phyloP scores from a whole-genome alignment of 1,284 basidiomycete species.

The Marasmius oreades region DNA sequence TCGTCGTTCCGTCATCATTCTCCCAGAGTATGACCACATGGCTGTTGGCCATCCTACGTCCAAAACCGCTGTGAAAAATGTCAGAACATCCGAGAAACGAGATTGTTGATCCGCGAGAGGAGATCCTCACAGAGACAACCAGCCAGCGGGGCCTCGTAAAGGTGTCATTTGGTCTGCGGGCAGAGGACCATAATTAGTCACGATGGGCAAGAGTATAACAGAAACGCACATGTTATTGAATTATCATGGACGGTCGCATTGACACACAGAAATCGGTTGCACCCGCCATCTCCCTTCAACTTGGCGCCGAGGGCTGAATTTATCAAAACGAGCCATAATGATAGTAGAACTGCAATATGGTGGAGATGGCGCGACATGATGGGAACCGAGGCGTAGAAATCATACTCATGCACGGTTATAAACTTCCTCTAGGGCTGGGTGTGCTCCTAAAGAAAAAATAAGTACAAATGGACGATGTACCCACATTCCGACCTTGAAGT shows the following conservation, averaged over 20 bases:
- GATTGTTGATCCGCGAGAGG: too few relatives aligned
- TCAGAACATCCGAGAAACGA: conserved; percentile 6
- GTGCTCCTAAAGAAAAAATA: not conserved
- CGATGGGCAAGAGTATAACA: not conserved
- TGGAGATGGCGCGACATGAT: not conserved
- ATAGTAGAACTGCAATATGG: not conserved
- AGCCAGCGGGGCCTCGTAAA: conserved; percentile 41
- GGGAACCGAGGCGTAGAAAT: not conserved
- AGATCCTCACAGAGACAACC: conserved; percentile 47
- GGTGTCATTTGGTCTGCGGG: conserved; percentile 41
- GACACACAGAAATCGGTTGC: conserved; percentile 14
- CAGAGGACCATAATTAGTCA: not conserved
- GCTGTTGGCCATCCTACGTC: conserved; percentile 42
- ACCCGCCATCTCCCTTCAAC: conserved; percentile 13
- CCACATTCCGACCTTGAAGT: not conserved
- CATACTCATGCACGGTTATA: not conserved
- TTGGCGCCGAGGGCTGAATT: conserved; percentile 4
- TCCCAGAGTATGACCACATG: conserved; percentile 45
- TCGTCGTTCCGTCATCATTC: conserved; percentile 39
- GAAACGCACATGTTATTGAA: conserved; percentile 10
- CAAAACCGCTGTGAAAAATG: conserved; percentile 45
- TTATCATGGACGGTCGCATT: conserved; percentile 15
- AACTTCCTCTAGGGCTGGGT: not conserved
- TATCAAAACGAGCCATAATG: not conserved
- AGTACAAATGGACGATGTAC: too few relatives aligned